These are phyloP conservation scores for Cytospora paraplurivora DNA, from an alignment of 2,329 filamentous ascomycete species.

Conservation along the genomic window DNA sequence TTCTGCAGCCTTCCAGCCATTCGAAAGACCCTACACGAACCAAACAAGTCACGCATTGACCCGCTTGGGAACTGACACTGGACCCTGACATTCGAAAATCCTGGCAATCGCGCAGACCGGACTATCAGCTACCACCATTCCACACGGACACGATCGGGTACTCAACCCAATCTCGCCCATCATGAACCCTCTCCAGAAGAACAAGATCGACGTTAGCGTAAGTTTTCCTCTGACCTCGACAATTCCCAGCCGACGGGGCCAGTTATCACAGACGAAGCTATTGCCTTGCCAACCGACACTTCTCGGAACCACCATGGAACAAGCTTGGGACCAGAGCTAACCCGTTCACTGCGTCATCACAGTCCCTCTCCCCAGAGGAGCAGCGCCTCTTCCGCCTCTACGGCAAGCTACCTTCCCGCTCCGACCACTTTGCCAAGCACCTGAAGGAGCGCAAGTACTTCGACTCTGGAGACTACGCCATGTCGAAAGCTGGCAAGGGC, in stretches of 20 bases:
- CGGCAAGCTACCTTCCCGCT: slow-evolving; percentile 95
- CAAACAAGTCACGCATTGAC: not conserved
- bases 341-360: slow-evolving; percentile 25
- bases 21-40: not conserved
- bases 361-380: slow-evolving; percentile 93
- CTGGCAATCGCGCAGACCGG: slow-evolving; percentile 9
- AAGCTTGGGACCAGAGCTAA: not conserved
- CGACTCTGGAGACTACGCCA: slow-evolving; percentile 93
- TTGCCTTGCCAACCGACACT: not conserved
- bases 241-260: slow-evolving; percentile 10
- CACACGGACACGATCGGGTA: not conserved
- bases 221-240: too few species aligned
- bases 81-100: not conserved
- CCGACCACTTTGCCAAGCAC: slow-evolving; percentile 96
- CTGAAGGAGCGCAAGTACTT: slow-evolving; percentile 99
- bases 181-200: slow-evolving; percentile 98
- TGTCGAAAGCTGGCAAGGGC: slow-evolving; percentile 96
- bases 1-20: not conserved
- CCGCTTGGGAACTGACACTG: not conserved
- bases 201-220: slow-evolving; percentile 96
- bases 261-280: not conserved
- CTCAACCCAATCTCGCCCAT: slow-evolving; percentile 34
- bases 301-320: not conserved
- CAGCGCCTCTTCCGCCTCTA: slow-evolving; percentile 96
- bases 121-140: not conserved